These are phyloP conservation scores for Cryptosporidium meleagridis DNA, from an alignment of 169 alveolate genomes.

Conservation along the genomic window DNA sequence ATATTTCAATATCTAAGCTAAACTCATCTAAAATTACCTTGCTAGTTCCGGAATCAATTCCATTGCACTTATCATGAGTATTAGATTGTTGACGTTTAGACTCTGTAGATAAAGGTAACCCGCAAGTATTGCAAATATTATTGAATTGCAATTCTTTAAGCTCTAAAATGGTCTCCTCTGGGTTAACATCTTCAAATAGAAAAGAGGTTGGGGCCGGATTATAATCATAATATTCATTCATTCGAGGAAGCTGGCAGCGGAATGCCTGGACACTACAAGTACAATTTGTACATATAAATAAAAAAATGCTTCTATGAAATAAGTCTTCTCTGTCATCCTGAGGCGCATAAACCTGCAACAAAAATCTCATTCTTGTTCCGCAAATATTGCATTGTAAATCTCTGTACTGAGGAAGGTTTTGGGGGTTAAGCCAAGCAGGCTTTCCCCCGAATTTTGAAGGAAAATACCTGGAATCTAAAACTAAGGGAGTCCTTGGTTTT, in stretches of 20 bases:
- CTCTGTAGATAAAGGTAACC: conserved; percentile 15
- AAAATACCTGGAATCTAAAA: conserved; percentile 39
- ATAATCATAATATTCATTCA: conserved; percentile 39
- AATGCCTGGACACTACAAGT: conserved; percentile 26
- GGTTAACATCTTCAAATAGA: background rate
- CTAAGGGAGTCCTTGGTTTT: background rate
- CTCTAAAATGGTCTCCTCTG: background rate
- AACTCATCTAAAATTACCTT: conserved; percentile 20
- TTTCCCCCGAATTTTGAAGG: conserved; percentile 80
- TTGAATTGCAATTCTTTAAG: background rate
- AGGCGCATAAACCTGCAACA: conserved; percentile 68
- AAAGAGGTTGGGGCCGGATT: conserved; percentile 40
- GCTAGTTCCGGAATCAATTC: background rate
- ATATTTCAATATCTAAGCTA: conserved; percentile 33
- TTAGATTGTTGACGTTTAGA: background rate
- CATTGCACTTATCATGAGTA: conserved; percentile 14
- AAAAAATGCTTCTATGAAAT: conserved; percentile 55
- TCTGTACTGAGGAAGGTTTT: conserved; percentile 66
- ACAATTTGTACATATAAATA: conserved; percentile 52
- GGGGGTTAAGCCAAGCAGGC: conserved; percentile 79
- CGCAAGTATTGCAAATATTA: conserved; percentile 19
- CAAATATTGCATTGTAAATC: conserved; percentile 51
- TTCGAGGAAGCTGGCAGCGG: conserved; percentile 60
- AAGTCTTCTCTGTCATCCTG: conserved; percentile 65
- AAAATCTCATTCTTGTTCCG: conserved; percentile 55